Percentiles rank a stretch among this genome's conserved stretches.
These are phyloP conservation scores for Pelargonium australe DNA, from an alignment of 441 rosid species.

Conservation along the genomic window DNA sequence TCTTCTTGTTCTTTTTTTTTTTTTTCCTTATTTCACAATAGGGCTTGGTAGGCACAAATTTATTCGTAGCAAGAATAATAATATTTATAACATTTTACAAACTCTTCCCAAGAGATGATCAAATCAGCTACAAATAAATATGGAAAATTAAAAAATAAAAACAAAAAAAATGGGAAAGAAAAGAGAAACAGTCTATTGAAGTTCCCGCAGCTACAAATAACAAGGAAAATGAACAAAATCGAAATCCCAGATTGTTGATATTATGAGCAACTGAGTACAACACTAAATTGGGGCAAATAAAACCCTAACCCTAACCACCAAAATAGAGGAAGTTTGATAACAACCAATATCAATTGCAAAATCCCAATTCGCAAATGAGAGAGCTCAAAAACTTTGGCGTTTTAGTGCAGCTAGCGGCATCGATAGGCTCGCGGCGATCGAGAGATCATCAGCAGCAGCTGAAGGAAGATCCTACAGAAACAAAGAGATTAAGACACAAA, in stretches of 20 bases:
- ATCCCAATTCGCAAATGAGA: neutral
- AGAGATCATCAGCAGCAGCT: no score
- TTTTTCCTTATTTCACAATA: constrained; percentile 12
- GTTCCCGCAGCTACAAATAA: neutral
- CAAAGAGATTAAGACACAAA: no score
- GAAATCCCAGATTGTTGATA: constrained; percentile 1
- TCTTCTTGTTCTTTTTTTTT: neutral
- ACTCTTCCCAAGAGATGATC: neutral
- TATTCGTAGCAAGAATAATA: constrained; percentile 4
- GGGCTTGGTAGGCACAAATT: constrained; percentile 21
- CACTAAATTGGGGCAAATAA: constrained; percentile 15
- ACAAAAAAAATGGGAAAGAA: neutral
- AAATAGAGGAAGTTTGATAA: neutral
- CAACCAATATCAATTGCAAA: neutral
- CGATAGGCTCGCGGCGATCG: neutral
- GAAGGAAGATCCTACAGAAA: no score
- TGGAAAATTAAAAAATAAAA: neutral
- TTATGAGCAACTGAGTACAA: constrained; percentile 20
- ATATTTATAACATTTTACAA: neutral
- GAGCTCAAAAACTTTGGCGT: neutral
- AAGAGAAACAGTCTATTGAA: constrained; percentile 1
- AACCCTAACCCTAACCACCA: constrained; percentile 24
- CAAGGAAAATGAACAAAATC: neutral
- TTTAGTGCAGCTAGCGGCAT: neutral
- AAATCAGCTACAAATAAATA: constrained; percentile 3